Evolutionary conservation across 1,284 basidiomycete species (phyloP), one percentile per base, ranked within the genome.

Genomic region (Pseudozyma flocculosa): DNA sequence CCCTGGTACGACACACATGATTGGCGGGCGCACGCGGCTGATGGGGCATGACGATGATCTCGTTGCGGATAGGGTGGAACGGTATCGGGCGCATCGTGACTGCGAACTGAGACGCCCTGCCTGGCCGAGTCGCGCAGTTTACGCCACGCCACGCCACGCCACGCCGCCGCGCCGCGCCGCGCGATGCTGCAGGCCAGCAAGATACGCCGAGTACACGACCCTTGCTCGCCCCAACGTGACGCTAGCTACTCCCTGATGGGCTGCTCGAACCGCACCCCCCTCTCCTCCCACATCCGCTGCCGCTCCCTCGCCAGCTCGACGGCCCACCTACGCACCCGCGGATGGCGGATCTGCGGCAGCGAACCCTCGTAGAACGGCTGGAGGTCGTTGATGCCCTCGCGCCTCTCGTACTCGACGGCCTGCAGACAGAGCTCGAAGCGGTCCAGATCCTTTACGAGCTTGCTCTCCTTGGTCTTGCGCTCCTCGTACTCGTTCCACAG

Each of bases 401-500:
- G n/a, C 8, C 60, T 40, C 45, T 78, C 75, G 41, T 78, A 84
- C 70, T 84, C 83, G 32, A 82, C 79, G 0, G 80, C 82, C 72
- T 84, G 83, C 10, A 89, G 81, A 3, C 89, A 88, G 83, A 98
- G 88, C 79, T 98, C 94, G 56, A 96, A 87, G 13, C 91, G 83
- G 78, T 98, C 94, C 13, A 97, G 83, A 78, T 98, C 92, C 83
- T 98, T 97, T 54, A 97, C 93, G 66, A 96, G 89, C 63, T 83
- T 86, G 0, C 92, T 88, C 79, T 97, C 94, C 11, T 85, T 80
- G 0, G 88, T 89, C 70, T 84, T 73, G 4, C 89, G 84, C 39
- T 85, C 86, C 81, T 98, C 94, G 74, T 97, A 97, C 81, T 98
- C 94, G 88, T 87, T 81, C 89, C 90, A 97, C 0, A 97, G 80